Evolutionary conservation across 495 filamentous ascomycete species (phyloP).

Genomic region (Podospora didyma): DNA sequence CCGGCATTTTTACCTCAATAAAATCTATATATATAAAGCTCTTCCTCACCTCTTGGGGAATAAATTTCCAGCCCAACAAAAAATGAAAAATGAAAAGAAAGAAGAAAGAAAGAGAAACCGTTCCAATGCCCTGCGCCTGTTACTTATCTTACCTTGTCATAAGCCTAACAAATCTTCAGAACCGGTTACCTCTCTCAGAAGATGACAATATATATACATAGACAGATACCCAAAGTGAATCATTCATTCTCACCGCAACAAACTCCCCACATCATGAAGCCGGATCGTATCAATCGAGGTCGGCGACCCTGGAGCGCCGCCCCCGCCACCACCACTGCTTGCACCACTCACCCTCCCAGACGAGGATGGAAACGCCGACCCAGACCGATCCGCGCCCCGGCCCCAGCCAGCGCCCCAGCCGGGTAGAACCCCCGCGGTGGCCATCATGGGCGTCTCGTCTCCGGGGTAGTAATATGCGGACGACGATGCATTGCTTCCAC

Average conservation of each 20-base stretch:
- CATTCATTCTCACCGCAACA: conserved; percentile 1
- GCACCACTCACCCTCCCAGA: neutral
- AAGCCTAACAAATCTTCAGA: no score
- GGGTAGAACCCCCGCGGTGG: conserved; percentile 18
- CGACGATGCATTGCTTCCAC: neutral
- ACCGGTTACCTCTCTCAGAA: no score
- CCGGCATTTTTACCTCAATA: no score
- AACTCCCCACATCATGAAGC: conserved; percentile 3
- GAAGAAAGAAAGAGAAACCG: no score
- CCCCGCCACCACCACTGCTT: neutral
- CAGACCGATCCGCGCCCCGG: conserved; percentile 20
- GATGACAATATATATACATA: no score
- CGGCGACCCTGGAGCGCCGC: neutral
- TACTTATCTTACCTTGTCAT: no score
- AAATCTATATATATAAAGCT: no score
- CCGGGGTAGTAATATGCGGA: conserved; percentile 1
- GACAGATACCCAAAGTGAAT: no score
- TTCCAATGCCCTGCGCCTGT: no score
- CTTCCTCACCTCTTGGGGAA: no score
- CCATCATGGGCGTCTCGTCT: conserved; percentile 15
- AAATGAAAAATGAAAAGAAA: neutral
- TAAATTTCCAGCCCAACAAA: no score
- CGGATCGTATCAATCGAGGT: neutral
- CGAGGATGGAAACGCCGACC: neutral
- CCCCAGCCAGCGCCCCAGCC: conserved; percentile 37